A percentile compares a stretch with the other conserved stretches of the same genome.
These are phyloP conservation scores for Penicillium coprophilum DNA, from an alignment of 495 filamentous ascomycete genomes.

Conservation along the genomic window DNA sequence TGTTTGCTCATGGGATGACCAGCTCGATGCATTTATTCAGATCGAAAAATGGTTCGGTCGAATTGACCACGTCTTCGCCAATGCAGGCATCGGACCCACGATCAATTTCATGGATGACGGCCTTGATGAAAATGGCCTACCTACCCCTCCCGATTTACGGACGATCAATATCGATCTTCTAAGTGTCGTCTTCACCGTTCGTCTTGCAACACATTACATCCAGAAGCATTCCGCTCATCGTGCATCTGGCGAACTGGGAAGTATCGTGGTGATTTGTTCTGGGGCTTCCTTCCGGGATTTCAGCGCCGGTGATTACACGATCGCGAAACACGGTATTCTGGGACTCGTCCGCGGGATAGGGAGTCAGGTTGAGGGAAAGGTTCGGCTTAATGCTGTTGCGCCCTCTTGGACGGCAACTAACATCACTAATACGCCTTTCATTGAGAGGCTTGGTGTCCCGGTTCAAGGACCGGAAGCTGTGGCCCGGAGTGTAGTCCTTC, in stretches of 20 bases:
- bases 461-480: conserved; percentile 39
- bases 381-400: conserved; percentile 43
- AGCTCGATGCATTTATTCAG: conserved; percentile 40
- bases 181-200: conserved; percentile 40
- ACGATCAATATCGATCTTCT: conserved; percentile 47
- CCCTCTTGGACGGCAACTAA: conserved; percentile 46
- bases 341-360: conserved; percentile 36
- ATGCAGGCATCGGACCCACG: conserved; percentile 45
- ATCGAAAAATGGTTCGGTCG: conserved; percentile 38
- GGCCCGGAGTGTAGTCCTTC: conserved; percentile 35
- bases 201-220: conserved; percentile 40
- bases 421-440: conserved; percentile 25
- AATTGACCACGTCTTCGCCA: conserved; percentile 53
- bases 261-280: conserved; percentile 42
- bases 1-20: conserved; percentile 43
- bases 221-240: conserved; percentile 23
- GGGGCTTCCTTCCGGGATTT: conserved; percentile 40
- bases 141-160: conserved; percentile 39
- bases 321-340: conserved; percentile 42
- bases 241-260: conserved; percentile 21
- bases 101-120: conserved; percentile 41
- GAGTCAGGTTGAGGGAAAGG: conserved; percentile 12
- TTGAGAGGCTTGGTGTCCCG: conserved; percentile 23
- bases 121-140: conserved; percentile 39
- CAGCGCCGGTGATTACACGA: conserved; percentile 37